Percentiles rank a stretch among this genome's conserved stretches.
phyloP scores from a whole-genome alignment of 495 filamentous ascomycete species.

The Penicillium salamii region DNA sequence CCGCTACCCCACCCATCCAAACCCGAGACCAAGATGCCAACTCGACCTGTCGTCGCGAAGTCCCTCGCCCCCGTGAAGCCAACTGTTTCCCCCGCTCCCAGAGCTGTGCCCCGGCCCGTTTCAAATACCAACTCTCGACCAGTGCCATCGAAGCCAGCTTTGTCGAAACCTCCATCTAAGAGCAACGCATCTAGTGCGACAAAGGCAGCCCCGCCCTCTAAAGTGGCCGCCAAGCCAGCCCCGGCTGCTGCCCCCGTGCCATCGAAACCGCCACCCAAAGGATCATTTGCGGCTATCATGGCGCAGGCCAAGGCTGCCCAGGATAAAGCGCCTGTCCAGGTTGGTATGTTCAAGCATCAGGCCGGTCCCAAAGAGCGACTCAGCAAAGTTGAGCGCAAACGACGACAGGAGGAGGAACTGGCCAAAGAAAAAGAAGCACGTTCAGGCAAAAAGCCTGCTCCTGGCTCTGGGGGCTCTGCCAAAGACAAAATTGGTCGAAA shows the following conservation, averaged over 20 bases:
- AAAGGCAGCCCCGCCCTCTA: constrained; percentile 16
- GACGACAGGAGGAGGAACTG: constrained; percentile 32
- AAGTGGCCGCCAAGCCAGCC: constrained; percentile 7
- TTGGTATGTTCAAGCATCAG: constrained; percentile 40
- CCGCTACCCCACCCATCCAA: constrained; percentile 29
- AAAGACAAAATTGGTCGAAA: constrained; percentile 22
- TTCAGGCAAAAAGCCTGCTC: constrained; percentile 21
- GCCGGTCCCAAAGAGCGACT: constrained; percentile 34
- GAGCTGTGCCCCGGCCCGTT: constrained; percentile 12
- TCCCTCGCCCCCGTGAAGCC: constrained; percentile 1
- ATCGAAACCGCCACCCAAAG: constrained; percentile 40
- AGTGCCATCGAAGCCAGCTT: constrained; percentile 16
- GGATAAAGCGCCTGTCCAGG: constrained; percentile 30
- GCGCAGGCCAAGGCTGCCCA: constrained; percentile 36
- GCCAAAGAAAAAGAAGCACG: constrained; percentile 32
- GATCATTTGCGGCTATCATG: constrained; percentile 45
- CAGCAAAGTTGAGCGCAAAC: constrained; percentile 41
- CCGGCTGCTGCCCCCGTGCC: constrained; percentile 10
- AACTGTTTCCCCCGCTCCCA: constrained; percentile 14
- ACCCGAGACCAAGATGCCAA: constrained; percentile 19
- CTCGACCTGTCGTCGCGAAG: constrained; percentile 11
- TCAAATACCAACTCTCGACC: constrained; percentile 9
- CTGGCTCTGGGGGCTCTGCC: constrained; percentile 13
- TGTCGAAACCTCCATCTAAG: constrained; percentile 19
- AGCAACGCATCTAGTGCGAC: constrained; percentile 13